These are phyloP conservation scores for Ceratocystis albifundus DNA, from an alignment of 2,329 filamentous ascomycete species.

Conservation along the genomic window DNA sequence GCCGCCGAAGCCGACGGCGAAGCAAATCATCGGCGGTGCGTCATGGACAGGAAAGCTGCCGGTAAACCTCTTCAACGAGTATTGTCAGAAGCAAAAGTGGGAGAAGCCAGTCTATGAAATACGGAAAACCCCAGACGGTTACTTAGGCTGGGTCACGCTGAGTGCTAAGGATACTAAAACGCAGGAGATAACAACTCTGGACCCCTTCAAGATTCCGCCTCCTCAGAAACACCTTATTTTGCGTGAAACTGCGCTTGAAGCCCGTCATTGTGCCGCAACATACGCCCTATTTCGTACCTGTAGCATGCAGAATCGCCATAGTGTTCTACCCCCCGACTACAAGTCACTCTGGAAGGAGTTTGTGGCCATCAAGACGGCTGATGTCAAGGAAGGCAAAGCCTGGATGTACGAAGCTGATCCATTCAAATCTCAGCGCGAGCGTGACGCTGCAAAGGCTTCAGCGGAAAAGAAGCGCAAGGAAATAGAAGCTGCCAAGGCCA, in stretches of 20 bases:
- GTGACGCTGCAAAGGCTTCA: conserved; percentile 63
- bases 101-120: conserved; percentile 85
- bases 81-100: conserved; percentile 94
- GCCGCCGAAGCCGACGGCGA: conserved; percentile 51
- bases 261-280: conserved; percentile 82
- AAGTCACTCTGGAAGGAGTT: conserved; percentile 89
- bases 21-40: conserved; percentile 80
- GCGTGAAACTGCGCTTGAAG: conserved; percentile 74
- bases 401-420: conserved; percentile 97
- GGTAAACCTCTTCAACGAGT: conserved; percentile 83
- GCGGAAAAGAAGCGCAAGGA: conserved; percentile 72
- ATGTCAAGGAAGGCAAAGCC: conserved; percentile 60
- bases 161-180: conserved; percentile 70
- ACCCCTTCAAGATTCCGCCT: conserved; percentile 69
- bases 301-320: conserved; percentile 92
- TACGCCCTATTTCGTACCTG: conserved; percentile 85
- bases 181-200: conserved; percentile 59
- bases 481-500: conserved; percentile 52
- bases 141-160: conserved; percentile 70
- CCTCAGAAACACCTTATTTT: conserved; percentile 64
- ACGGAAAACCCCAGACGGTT: conserved; percentile 60
- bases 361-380: conserved; percentile 65
- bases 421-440: conserved; percentile 67
- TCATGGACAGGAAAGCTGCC: conserved; percentile 98
- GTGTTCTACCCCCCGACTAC: conserved; percentile 84